phyloP scores from a whole-genome alignment of 306 rosid species.

The Pyrus betulifolia region DNA sequence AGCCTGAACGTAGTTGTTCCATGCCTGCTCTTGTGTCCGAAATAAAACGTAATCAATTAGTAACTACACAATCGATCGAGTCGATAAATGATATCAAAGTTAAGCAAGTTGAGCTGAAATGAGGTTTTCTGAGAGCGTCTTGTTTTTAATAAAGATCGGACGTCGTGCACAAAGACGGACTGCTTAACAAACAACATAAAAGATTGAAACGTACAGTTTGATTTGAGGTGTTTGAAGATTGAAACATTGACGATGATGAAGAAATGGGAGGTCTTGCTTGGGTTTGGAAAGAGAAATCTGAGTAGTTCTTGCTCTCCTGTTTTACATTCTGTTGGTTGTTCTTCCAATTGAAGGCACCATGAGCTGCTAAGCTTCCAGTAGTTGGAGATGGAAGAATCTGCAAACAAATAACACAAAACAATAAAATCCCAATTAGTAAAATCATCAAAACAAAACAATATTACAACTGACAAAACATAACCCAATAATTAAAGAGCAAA shows the following conservation, averaged over 20 bases:
- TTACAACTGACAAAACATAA: not conserved
- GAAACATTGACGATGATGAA: constrained; percentile 36
- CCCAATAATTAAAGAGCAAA: not conserved
- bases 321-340: constrained; percentile 42
- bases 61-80: not conserved
- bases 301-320: constrained; percentile 43
- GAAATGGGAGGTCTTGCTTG: constrained; percentile 43
- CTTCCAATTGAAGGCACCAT: constrained; percentile 43
- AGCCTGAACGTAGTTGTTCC: not conserved
- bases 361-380: constrained; percentile 62
- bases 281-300: constrained; percentile 57
- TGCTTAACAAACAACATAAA: no score
- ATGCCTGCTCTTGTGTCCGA: constrained; percentile 18
- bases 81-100: not conserved
- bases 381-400: constrained; percentile 82
- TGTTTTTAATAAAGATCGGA: not conserved
- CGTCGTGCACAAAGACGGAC: not conserved
- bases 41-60: not conserved
- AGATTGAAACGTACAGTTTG: constrained; percentile 33
- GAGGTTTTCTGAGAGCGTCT: not conserved
- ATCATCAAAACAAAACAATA: not conserved
- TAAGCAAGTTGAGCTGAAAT: not conserved
- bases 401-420: not conserved
- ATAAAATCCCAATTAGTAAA: constrained; percentile 5
- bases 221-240: constrained; percentile 34